These are phyloP conservation scores for Leccinum pachyderme DNA, from an alignment of 1,284 basidiomycete species.

Conservation along the genomic window DNA sequence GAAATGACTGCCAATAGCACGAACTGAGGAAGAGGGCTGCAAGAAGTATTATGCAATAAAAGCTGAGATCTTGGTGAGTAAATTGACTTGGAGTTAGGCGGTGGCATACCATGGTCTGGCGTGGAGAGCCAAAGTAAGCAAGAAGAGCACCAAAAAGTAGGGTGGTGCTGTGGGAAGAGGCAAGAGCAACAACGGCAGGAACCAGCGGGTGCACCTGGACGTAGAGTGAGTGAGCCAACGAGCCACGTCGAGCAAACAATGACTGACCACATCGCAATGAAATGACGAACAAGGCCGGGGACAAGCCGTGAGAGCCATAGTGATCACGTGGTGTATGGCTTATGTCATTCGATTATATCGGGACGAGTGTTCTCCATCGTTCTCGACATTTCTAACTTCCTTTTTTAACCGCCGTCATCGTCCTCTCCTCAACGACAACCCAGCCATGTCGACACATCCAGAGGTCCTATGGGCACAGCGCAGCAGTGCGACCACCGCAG, in stretches of 20 bases:
- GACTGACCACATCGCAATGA: slow-evolving; percentile 23
- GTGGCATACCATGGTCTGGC: slow-evolving; percentile 68
- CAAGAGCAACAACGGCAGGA: slow-evolving; percentile 69
- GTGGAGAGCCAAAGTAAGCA: slow-evolving; percentile 71
- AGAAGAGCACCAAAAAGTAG: slow-evolving; percentile 69
- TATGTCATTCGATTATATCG: slow-evolving; percentile 23
- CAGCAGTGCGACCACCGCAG: slow-evolving; percentile 61
- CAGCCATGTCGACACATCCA: slow-evolving; percentile 63
- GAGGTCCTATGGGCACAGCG: slow-evolving; percentile 93
- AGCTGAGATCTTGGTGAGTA: slow-evolving; percentile 42
- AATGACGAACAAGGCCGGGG: not conserved
- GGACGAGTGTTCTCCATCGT: slow-evolving; percentile 35
- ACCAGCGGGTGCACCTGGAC: slow-evolving; percentile 78
- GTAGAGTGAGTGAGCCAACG: slow-evolving; percentile 1
- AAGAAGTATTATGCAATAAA: slow-evolving; percentile 79
- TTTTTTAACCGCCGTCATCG: slow-evolving; percentile 11
- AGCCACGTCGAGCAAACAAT: not conserved
- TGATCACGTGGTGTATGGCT: slow-evolving; percentile 36
- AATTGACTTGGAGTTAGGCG: not conserved
- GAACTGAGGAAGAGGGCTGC: slow-evolving; percentile 77
- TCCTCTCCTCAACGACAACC: slow-evolving; percentile 4
- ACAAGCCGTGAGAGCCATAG: slow-evolving; percentile 1
- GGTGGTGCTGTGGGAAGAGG: slow-evolving; percentile 78
- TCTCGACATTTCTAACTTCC: slow-evolving; percentile 35
- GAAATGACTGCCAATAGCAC: slow-evolving; percentile 81